Conservation (phyloP, 257 asterid genomes). For the Capsicum pubescens region DNA sequence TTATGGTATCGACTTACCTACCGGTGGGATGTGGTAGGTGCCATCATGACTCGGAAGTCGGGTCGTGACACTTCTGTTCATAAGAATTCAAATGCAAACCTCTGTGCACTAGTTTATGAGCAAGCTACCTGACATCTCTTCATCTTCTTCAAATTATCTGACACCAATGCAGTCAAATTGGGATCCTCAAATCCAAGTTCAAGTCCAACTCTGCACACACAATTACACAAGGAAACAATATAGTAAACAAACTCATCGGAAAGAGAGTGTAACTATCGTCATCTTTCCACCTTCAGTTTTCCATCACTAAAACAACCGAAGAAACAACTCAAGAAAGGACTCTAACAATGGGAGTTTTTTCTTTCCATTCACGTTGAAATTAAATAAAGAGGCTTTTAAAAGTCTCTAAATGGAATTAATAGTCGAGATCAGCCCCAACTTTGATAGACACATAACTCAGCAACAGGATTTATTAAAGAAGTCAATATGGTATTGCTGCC, state of each 20-base stretch:
- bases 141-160: slow-evolving; percentile 75
- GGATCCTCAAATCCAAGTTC: slow-evolving; percentile 93
- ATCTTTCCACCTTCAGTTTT: background rate
- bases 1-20: too few species aligned
- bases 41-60: too few species aligned
- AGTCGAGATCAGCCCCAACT: background rate
- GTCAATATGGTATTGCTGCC: background rate
- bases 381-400: background rate
- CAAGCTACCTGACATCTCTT: slow-evolving; percentile 75
- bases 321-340: background rate
- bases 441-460: background rate
- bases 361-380: background rate
- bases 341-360: background rate
- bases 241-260: slow-evolving; percentile 4
- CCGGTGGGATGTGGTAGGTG: too few species aligned
- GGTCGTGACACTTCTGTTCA: slow-evolving; percentile 23
- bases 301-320: background rate
- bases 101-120: slow-evolving; percentile 37
- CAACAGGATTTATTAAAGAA: slow-evolving; percentile 14
- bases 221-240: background rate
- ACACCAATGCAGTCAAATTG: slow-evolving; percentile 70
- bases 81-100: slow-evolving; percentile 19
- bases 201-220: slow-evolving; percentile 65
- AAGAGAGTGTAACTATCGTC: background rate
- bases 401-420: background rate